Evolutionary conservation across 306 rosid genomes (phyloP).

Genomic region (Bauhinia variegata): DNA sequence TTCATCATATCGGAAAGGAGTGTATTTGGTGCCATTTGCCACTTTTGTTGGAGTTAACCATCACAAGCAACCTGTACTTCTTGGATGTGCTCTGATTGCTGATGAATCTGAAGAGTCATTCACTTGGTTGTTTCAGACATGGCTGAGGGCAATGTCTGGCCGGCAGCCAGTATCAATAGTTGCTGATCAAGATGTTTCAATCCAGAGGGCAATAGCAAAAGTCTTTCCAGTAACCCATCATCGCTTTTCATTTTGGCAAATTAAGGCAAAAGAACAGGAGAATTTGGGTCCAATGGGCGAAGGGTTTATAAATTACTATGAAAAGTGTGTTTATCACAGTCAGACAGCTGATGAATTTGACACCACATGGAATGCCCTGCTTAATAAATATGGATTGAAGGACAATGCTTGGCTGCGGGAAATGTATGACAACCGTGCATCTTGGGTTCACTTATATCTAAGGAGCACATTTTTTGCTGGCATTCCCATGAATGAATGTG

Average conservation of each 20-base stretch:
- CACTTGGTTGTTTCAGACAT: conserved; percentile 88
- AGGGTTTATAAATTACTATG: conserved; percentile 69
- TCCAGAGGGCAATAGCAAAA: conserved; percentile 74
- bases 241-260: conserved; percentile 90
- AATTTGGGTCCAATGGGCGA: conserved; percentile 60
- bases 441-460: conserved; percentile 85
- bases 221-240: conserved; percentile 78
- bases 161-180: conserved; percentile 74
- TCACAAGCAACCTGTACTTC: conserved; percentile 93
- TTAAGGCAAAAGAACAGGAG: conserved; percentile 77
- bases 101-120: conserved; percentile 88
- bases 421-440: conserved; percentile 81
- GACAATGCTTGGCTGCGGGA: conserved; percentile 79
- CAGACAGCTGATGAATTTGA: conserved; percentile 80
- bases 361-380: conserved; percentile 67
- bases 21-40: conserved; percentile 81
- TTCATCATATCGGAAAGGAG: conserved; percentile 76
- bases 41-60: conserved; percentile 90
- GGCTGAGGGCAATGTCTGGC: conserved; percentile 88
- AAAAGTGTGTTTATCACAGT: conserved; percentile 76
- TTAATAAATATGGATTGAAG: conserved; percentile 71
- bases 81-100: conserved; percentile 89
- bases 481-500: conserved; percentile 65
- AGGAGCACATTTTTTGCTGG: conserved; percentile 85
- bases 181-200: conserved; percentile 85